Percentiles rank a stretch among this genome's conserved stretches.
Conservation (phyloP, 2,329 filamentous ascomycete species). For the Periglandula ipomoeae region DNA sequence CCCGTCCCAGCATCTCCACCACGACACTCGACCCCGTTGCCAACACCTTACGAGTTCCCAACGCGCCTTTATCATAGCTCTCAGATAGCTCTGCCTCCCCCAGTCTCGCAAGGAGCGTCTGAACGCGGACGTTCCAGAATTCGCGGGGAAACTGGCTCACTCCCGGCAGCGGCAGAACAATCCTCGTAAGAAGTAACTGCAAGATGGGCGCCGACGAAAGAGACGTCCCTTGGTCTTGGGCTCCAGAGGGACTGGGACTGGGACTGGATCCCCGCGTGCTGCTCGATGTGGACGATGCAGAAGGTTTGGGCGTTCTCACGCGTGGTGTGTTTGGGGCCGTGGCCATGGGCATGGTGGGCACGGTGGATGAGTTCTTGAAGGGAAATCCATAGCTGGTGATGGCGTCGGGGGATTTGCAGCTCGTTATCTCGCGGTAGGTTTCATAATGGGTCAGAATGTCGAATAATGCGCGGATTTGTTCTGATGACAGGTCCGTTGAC, state of each 20-base stretch:
- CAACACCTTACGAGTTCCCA: slow-evolving; percentile 67
- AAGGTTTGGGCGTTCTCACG: slow-evolving; percentile 15
- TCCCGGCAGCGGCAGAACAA: slow-evolving; percentile 58
- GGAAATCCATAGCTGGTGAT: slow-evolving; percentile 63
- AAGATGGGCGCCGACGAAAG: slow-evolving; percentile 53
- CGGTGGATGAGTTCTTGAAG: slow-evolving; percentile 37
- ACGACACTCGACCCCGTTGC: slow-evolving; percentile 62
- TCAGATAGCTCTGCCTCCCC: slow-evolving; percentile 64
- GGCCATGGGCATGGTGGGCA: too few relatives aligned
- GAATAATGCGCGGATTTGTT: slow-evolving; percentile 44
- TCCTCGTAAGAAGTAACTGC: slow-evolving; percentile 56
- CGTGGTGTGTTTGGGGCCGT: slow-evolving; percentile 19
- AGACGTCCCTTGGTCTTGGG: slow-evolving; percentile 13
- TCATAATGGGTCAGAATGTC: slow-evolving; percentile 52
- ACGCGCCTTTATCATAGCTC: slow-evolving; percentile 69
- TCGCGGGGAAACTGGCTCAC: slow-evolving; percentile 50
- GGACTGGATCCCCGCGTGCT: neutral
- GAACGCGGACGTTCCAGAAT: slow-evolving; percentile 57
- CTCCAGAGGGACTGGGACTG: neutral
- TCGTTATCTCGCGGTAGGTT: slow-evolving; percentile 59
- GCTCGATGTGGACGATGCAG: neutral
- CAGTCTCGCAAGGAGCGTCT: slow-evolving; percentile 51
- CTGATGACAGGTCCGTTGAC: slow-evolving; percentile 2
- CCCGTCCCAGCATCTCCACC: slow-evolving; percentile 60
- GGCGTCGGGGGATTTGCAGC: slow-evolving; percentile 56